Evolutionary conservation across 1,139 yeast genomes (phyloP), one percentile per base, ranked within the genome.

Genomic region (Geotrichum restrictum): DNA sequence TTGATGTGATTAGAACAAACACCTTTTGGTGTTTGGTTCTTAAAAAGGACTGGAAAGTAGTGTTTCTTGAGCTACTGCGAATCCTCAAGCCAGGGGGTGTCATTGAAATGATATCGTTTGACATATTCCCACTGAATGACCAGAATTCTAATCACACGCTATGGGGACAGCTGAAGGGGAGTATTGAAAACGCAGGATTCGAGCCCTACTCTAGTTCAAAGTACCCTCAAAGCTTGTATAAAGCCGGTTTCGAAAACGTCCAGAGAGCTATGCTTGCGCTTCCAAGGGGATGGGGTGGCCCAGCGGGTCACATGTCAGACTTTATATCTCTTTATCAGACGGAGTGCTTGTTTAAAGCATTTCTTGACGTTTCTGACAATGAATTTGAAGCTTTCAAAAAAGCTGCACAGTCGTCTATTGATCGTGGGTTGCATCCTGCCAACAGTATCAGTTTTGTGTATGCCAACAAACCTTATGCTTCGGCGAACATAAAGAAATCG

Each of bases 1-100:
- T 71, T 50, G 69, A 71, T 18, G 62, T 69, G 5, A 61, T 65
- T 29, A 54, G 66, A 40, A 65, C 71, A 33, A 66, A 69, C 51
- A 60, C 67, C 34, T 46, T 72, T 45, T n/a, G n/a, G n/a, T n/a
- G n/a, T n/a, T n/a, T n/a, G n/a, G 49, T 71, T 24, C 61, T 57
- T 34, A 53, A 53, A 13, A 59, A 62, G 19, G 71, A 71, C 24
- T 71, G 74, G 74, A 65, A 59, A 3, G n/a, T n/a, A n/a, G n/a
- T n/a, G n/a, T n/a, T n/a, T n/a, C n/a, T n/a, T n/a, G n/a, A n/a
- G n/a, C n/a, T n/a, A n/a, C n/a, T n/a, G n/a, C n/a, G n/a, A n/a
- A n/a, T n/a, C n/a, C n/a, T n/a, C n/a, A n/a, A n/a, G n/a, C n/a
- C n/a, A n/a, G n/a, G n/a, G n/a, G n/a, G n/a, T n/a, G n/a, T n/a